Evolutionary conservation across 2,329 filamentous ascomycete species (phyloP), one percentile per base, ranked within the genome.

Genomic region (Cercospora sesami): DNA sequence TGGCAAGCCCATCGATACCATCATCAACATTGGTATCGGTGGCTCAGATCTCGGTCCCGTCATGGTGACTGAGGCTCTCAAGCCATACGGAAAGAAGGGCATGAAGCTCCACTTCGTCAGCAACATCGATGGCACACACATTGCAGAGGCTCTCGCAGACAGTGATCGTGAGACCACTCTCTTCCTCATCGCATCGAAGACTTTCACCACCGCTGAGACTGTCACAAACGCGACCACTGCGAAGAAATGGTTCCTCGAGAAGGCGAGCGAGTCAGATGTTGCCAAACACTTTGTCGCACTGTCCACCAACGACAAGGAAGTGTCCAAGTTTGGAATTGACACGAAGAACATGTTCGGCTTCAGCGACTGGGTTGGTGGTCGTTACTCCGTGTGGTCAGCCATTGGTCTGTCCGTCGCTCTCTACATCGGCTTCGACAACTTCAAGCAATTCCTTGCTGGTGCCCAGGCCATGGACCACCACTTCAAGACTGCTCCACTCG

Each of bases 301-400:
- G 63, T 98, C 95, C 60, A 99, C 95, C 80, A 99, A 99, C 83
- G 91, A 94, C 83, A 80, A 85, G 64, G 94, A 98, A 84, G 95
- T 99, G 70, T 93, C 91, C 83, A 98, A 98, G 86, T 99, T 99
- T 77, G 95, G 95, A 73, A 99, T 99, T 78, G 94, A 98, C 84
- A 90, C 90, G 83, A 94, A 94, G 87, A 99, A 98, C 87, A 99
- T 99, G 95, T 99, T 99, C 79, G 94, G 93, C 76, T 99, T 99
- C 80, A 94, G 94, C 82, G 96, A 92, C 83, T 99, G 95, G 95
- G 94, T 98, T 63, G 95, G 95, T 80, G 95, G 95, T 67, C 91
- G 95, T 69, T 99, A 99, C 88, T 97, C 93, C 69, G 95, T 99
- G 74, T 99, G 95, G 95, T 97, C 93, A 75, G 95, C 95, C 80